phyloP scores from a whole-genome alignment of 345 rosid genomes.

The Lumnitzera littorea region DNA sequence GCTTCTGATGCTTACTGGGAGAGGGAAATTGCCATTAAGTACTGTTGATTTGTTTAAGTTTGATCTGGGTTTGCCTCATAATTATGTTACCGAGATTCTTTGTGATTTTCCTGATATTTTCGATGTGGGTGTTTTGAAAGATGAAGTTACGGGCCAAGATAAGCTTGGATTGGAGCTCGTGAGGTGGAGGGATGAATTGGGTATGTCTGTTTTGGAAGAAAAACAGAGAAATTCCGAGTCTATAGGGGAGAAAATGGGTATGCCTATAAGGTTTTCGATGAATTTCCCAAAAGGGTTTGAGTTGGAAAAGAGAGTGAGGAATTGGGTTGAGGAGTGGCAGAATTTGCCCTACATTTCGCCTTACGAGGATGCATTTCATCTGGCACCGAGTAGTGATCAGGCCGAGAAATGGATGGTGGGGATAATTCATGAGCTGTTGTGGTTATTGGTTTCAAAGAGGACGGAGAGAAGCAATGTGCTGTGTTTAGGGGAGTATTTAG shows the following conservation, averaged over 20 bases:
- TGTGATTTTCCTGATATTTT: constrained; percentile 71
- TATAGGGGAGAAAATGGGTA: constrained; percentile 23
- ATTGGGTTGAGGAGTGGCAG: constrained; percentile 83
- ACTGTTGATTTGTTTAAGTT: constrained; percentile 47
- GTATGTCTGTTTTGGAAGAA: constrained; percentile 60
- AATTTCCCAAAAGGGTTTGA: constrained; percentile 69
- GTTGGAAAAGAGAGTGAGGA: constrained; percentile 44
- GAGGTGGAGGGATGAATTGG: constrained; percentile 41
- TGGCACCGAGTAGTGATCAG: constrained; percentile 50
- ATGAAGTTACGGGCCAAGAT: constrained; percentile 20
- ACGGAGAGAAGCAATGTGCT: constrained; percentile 60
- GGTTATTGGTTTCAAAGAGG: constrained; percentile 64
- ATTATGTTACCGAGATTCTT: constrained; percentile 48
- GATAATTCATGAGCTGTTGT: constrained; percentile 68
- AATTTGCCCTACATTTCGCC: constrained; percentile 74
- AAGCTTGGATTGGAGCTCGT: constrained; percentile 41
- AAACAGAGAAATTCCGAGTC: constrained; percentile 20
- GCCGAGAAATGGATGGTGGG: constrained; percentile 80
- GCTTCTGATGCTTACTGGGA: constrained; percentile 55
- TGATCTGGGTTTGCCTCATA: constrained; percentile 70
- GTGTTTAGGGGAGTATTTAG: constrained; percentile 58
- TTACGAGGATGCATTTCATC: constrained; percentile 55
- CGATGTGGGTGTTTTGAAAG: constrained; percentile 31
- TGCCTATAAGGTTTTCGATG: constrained; percentile 51
- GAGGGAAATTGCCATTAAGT: constrained; percentile 39